Base-by-base conservation (phyloP, 129 eudicot species). In the Kitagawia praeruptora region DNA sequence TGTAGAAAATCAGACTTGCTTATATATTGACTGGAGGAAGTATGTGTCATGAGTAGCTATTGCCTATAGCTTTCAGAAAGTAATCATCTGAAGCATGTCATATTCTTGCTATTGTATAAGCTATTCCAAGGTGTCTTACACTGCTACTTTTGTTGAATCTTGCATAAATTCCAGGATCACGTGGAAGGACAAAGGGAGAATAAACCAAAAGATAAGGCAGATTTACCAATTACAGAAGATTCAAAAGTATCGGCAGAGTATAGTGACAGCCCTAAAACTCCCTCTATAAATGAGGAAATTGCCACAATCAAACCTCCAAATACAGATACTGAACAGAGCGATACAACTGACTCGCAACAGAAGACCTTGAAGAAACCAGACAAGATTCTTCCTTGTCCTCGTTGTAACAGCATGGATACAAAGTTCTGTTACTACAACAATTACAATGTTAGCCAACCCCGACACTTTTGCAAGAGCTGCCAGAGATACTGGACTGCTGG, bases 401-500 rank as follows among this genome's bases (percentile, higher is more conserved):
- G 92, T 25, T 88, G 92, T 75, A 88, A 80, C 23, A 88, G 89
- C 83, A 82, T 82, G 92, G 92, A 86, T 67, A 88, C 92, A 39
- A 88, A 88, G 61, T 88, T 88, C 80, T 88, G 89, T 78, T 88
- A 86, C 74, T 88, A 88, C 83, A 88, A 88, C 76, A 88, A 88
- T 78, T 86, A 88, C 83, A 88, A 88, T 78, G 78, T 88, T n/a
- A 88, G 86, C 47, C 92, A 88, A 61, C 92, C 92, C 31, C 84
- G 89, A 18, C 92, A 88, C 63, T 88, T 88, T 72, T 88, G 89
- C 82, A 88, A 84, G 88, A 82, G 86, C 81, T 88, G 92, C 49
- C 92, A 88, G 80, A 84, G 92, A 79, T 88, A 88, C 79, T 88
- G 92, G 92, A 88, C 92, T 5, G 87, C 86, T 25, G 92, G 92